phyloP scores from a whole-genome alignment of 2,329 filamentous ascomycete genomes.

The Phaeosphaeriaceae sp. region DNA sequence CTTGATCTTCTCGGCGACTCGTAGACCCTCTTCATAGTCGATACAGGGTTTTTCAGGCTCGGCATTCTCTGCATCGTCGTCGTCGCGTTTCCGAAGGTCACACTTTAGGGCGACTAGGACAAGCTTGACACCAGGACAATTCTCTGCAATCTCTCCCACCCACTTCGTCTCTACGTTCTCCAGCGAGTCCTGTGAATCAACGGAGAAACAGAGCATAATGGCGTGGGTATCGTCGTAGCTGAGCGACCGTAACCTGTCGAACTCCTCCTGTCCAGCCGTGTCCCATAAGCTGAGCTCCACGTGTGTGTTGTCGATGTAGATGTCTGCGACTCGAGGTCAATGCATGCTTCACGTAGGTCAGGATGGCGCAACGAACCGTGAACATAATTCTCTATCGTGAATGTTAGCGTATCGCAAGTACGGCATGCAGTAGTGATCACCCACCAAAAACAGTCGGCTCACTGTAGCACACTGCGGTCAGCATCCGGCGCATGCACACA shows the following conservation, averaged over 20 bases:
- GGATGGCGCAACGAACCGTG: slow-evolving; percentile 69
- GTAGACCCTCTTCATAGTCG: slow-evolving; percentile 88
- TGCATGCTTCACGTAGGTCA: not conserved
- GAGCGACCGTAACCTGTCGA: slow-evolving; percentile 91
- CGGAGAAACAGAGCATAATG: slow-evolving; percentile 97
- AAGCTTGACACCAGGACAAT: slow-evolving; percentile 93
- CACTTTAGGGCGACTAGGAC: slow-evolving; percentile 97
- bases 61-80: slow-evolving; percentile 62
- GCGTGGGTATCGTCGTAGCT: slow-evolving; percentile 98
- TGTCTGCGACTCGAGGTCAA: slow-evolving; percentile 65
- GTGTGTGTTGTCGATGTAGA: slow-evolving; percentile 96
- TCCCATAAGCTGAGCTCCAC: slow-evolving; percentile 99
- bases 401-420: slow-evolving; percentile 26
- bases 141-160: slow-evolving; percentile 97
- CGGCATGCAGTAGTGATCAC: slow-evolving; percentile 17
- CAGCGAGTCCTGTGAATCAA: slow-evolving; percentile 93
- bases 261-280: slow-evolving; percentile 98
- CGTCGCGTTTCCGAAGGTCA: slow-evolving; percentile 81
- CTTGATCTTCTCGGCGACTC: slow-evolving; percentile 89
- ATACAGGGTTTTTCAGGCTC: slow-evolving; percentile 69
- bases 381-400: slow-evolving; percentile 83
- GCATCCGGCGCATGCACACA: slow-evolving; percentile 11
- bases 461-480: slow-evolving; percentile 50
- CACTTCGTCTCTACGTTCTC: slow-evolving; percentile 99
- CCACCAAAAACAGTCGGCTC: slow-evolving; percentile 90